A percentile compares a stretch with the other conserved stretches of the same genome.
Conservation (phyloP, 495 filamentous ascomycete species). For the Penicillium crystallinum region DNA sequence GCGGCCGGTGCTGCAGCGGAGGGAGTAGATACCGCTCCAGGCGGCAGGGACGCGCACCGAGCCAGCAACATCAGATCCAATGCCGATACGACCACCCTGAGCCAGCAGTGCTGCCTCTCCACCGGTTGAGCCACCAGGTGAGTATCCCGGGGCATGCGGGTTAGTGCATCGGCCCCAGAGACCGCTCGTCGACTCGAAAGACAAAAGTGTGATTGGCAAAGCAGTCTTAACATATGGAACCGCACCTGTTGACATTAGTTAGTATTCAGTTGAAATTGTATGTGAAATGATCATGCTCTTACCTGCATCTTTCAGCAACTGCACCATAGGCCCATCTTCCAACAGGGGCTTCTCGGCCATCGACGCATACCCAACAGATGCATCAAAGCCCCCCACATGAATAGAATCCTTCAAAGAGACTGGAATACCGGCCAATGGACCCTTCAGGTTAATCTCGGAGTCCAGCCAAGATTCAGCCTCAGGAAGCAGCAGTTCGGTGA, state of each 20-base stretch:
- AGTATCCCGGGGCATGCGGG: conserved; percentile 77
- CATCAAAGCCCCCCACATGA: conserved; percentile 80
- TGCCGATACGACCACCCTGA: conserved; percentile 81
- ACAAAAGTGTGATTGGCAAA: conserved; percentile 83
- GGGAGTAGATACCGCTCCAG: conserved; percentile 82
- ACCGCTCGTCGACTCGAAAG: conserved; percentile 88
- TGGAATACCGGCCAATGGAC: conserved; percentile 85
- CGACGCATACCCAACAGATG: conserved; percentile 73
- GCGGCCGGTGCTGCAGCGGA: conserved; percentile 90
- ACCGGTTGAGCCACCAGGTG: conserved; percentile 86
- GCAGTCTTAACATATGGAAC: conserved; percentile 96
- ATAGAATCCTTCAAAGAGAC: conserved; percentile 87
- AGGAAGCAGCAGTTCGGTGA: conserved; percentile 83
- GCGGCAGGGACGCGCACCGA: conserved; percentile 87
- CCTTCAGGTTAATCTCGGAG: conserved; percentile 65
- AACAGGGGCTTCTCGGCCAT: conserved; percentile 59
- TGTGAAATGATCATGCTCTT: conserved; percentile 4
- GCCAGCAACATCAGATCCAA: conserved; percentile 92
- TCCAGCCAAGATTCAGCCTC: conserved; percentile 76
- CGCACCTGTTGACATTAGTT: conserved; percentile 51
- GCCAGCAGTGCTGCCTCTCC: conserved; percentile 85
- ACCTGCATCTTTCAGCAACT: conserved; percentile 82
- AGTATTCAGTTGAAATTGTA: not conserved
- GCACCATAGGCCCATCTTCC: conserved; percentile 69
- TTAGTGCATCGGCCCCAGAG: conserved; percentile 81